Evolutionary conservation across 495 filamentous ascomycete species (phyloP).

Genomic region (Aspergillus diversus): DNA sequence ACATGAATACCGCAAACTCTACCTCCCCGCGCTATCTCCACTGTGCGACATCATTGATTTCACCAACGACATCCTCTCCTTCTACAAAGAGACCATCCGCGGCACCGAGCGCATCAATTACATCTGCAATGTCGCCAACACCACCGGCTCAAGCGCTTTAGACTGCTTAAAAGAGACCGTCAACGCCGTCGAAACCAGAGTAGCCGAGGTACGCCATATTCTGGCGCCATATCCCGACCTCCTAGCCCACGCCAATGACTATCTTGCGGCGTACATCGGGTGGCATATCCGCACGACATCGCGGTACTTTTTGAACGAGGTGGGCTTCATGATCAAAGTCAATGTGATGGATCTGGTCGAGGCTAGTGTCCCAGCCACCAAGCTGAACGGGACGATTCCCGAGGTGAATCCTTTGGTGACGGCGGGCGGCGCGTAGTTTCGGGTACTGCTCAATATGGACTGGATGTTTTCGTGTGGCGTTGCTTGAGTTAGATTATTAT

Average conservation of each 20-base stretch:
- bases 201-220: not conserved
- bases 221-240: not conserved
- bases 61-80: not conserved
- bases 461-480: not conserved
- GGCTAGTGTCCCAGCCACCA: not conserved
- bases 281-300: not conserved
- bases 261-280: not conserved
- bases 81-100: slow-evolving; percentile 1
- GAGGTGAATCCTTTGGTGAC: not conserved
- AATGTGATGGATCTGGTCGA: not conserved
- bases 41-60: not conserved
- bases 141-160: not conserved
- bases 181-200: not conserved
- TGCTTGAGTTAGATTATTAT: not conserved
- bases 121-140: not conserved
- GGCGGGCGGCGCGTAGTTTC: not conserved
- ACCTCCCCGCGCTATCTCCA: not conserved
- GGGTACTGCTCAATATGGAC: not conserved
- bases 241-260: not conserved
- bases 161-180: not conserved
- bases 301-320: slow-evolving; percentile 1
- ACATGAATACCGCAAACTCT: not conserved
- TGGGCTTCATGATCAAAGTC: not conserved
- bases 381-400: not conserved
- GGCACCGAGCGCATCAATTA: not conserved